Conservation (phyloP, 352 stramenopile species). For the Pythium periplocum region DNA sequence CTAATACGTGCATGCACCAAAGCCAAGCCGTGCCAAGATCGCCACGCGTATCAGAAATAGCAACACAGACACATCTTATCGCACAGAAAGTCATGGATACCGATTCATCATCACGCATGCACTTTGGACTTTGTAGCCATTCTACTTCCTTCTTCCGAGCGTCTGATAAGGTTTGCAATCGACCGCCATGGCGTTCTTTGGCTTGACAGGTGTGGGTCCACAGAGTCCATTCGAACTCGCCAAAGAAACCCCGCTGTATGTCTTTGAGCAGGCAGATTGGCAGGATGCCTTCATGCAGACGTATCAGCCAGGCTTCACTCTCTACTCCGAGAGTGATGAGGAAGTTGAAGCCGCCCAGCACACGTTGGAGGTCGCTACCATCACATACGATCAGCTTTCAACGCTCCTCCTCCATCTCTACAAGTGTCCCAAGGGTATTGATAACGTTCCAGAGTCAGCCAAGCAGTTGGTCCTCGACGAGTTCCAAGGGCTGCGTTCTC, state of each 20-base stretch:
- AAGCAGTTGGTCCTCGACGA: slow-evolving; percentile 20
- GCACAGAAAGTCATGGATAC: too few species aligned
- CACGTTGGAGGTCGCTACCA: slow-evolving; percentile 21
- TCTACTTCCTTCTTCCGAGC: slow-evolving; percentile 1
- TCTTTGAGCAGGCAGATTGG: slow-evolving; percentile 49
- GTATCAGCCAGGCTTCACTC: slow-evolving; percentile 34
- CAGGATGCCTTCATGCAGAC: slow-evolving; percentile 59
- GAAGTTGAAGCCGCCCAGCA: slow-evolving; percentile 27
- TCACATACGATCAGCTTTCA: slow-evolving; percentile 34
- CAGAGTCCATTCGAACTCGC: slow-evolving; percentile 49
- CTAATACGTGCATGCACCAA: too few species aligned
- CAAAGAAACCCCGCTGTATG: slow-evolving; percentile 51
- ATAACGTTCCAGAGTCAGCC: slow-evolving; percentile 39
- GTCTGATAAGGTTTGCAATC: slow-evolving; percentile 1
- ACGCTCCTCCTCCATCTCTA: slow-evolving; percentile 43
- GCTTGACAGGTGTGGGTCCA: slow-evolving; percentile 48
- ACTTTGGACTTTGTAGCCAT: not conserved
- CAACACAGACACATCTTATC: too few species aligned
- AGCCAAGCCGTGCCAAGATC: too few species aligned
- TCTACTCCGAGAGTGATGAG: slow-evolving; percentile 58
- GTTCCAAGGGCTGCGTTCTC: slow-evolving; percentile 11
- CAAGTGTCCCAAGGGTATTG: slow-evolving; percentile 46
- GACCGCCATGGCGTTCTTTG: slow-evolving; percentile 56
- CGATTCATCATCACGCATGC: too few species aligned
- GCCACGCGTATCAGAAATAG: too few species aligned